Conservation (phyloP, 2,329 filamentous ascomycete genomes). For the Byssothecium circinans region DNA sequence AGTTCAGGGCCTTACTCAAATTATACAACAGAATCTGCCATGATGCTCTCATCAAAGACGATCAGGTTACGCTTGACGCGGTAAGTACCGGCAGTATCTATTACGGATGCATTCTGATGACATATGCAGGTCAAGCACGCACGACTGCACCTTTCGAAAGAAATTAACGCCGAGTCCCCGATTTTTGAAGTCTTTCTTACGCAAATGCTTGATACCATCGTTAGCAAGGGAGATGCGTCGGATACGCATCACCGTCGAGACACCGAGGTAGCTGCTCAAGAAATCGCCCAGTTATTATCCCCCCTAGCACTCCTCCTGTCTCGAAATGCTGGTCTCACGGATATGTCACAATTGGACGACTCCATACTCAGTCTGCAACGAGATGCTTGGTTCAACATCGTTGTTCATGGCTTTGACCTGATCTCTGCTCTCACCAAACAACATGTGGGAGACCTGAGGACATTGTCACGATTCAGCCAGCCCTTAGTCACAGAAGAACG, state of each 20-base stretch:
- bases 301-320: conserved; percentile 87
- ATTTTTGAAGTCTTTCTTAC: conserved; percentile 82
- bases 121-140: conserved; percentile 69
- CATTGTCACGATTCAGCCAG: conserved; percentile 84
- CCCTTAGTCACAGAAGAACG: conserved; percentile 86
- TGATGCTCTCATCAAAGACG: conserved; percentile 70
- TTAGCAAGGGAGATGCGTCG: conserved; percentile 85
- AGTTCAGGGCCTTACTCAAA: conserved; percentile 85
- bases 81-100: conserved; percentile 51
- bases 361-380: conserved; percentile 69
- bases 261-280: conserved; percentile 77
- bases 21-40: conserved; percentile 76
- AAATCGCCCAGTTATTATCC: conserved; percentile 84
- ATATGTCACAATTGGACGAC: conserved; percentile 57
- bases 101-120: conserved; percentile 6
- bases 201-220: conserved; percentile 80
- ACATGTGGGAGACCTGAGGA: conserved; percentile 74
- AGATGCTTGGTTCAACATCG: conserved; percentile 98
- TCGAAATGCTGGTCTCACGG: conserved; percentile 52
- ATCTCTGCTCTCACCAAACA: conserved; percentile 72
- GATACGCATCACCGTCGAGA: conserved; percentile 73
- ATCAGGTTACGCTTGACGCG: conserved; percentile 68
- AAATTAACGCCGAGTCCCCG: conserved; percentile 67
- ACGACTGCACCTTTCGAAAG: conserved; percentile 74
- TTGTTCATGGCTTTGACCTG: conserved; percentile 85